These are phyloP conservation scores for Lolium rigidum DNA, from an alignment of 176 grass and related monocot species.

Conservation along the genomic window DNA sequence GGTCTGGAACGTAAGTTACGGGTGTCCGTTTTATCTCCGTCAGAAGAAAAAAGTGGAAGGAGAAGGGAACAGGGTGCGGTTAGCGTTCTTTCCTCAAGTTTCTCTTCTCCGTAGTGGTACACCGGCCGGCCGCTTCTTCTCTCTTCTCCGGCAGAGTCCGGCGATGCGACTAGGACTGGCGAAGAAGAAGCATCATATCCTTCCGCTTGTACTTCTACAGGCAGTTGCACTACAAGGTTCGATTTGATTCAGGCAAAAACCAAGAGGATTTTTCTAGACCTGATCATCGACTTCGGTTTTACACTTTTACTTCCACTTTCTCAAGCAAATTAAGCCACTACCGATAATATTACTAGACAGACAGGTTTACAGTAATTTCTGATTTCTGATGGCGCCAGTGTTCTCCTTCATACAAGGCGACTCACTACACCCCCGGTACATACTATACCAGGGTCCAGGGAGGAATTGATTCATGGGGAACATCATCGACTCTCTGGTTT, in stretches of 20 bases:
- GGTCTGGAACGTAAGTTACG: too few relatives aligned
- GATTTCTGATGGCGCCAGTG: background rate
- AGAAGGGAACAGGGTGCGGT: background rate
- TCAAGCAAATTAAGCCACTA: too few relatives aligned
- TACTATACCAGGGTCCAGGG: background rate
- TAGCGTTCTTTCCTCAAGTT: background rate
- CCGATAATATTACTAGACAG: too few relatives aligned
- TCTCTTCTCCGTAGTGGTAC: background rate
- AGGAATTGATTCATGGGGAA: constrained; percentile 50
- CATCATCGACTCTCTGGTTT: constrained; percentile 47
- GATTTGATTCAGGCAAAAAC: background rate
- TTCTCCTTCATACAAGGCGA: background rate
- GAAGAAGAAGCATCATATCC: background rate
- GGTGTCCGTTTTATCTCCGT: too few relatives aligned
- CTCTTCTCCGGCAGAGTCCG: background rate
- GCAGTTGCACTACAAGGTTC: background rate
- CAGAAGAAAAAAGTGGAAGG: background rate
- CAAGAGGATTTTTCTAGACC: background rate
- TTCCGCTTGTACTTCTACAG: background rate
- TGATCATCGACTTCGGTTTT: background rate
- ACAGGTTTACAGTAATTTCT: background rate
- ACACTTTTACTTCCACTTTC: too few relatives aligned
- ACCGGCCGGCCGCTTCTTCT: background rate
- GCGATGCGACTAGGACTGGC: background rate
- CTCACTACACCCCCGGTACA: too few relatives aligned